Conservation (phyloP, 495 filamentous ascomycete species). For the Neurospora sp. region DNA sequence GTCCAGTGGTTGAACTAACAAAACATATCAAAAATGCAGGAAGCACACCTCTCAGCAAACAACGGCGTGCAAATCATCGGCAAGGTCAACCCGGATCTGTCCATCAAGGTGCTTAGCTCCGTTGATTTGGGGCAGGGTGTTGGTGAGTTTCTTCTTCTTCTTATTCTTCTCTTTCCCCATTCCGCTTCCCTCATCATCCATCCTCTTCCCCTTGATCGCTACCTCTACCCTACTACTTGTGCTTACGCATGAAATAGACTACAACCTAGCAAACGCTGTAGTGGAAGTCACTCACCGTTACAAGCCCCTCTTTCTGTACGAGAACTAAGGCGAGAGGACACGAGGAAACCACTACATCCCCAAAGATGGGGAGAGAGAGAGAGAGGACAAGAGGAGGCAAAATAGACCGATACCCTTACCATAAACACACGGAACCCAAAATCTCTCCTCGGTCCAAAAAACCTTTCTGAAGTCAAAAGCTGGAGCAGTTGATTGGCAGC, state of each 20-base stretch:
- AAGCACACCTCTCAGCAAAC: slow-evolving; percentile 66
- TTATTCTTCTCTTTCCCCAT: background rate
- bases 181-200: background rate
- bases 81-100: slow-evolving; percentile 75
- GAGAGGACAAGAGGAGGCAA: background rate
- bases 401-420: background rate
- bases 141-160: slow-evolving; percentile 35
- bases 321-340: slow-evolving; percentile 20
- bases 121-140: slow-evolving; percentile 69
- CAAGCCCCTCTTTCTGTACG: slow-evolving; percentile 49
- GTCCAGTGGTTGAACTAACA: background rate
- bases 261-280: slow-evolving; percentile 64
- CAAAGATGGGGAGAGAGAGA: background rate
- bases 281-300: slow-evolving; percentile 83
- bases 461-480: too few species aligned
- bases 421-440: background rate
- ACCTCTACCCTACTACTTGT: slow-evolving; percentile 7
- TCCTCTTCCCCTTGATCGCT: background rate
- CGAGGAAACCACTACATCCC: background rate
- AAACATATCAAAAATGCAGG: slow-evolving; percentile 30
- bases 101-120: slow-evolving; percentile 61
- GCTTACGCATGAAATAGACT: slow-evolving; percentile 45
- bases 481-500: background rate
- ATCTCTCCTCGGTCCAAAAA: background rate
- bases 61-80: slow-evolving; percentile 83